Evolutionary conservation across 192 early-diverging fungal genomes (phyloP).

Genomic region (Chytriomyces hyalinus): DNA sequence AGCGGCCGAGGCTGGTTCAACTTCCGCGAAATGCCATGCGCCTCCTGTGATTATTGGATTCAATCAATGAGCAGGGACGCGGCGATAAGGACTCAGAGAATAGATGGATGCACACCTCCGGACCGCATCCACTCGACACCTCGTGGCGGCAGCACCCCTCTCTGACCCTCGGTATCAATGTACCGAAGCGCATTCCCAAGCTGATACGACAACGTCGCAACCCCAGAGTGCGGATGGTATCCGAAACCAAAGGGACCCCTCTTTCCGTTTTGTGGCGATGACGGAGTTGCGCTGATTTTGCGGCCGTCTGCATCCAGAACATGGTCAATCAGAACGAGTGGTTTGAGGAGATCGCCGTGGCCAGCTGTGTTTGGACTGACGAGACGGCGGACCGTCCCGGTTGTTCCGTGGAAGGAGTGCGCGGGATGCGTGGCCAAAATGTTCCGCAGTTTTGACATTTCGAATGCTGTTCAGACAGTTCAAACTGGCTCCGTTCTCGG

Average conservation of each 20-base stretch:
- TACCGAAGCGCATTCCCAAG: not conserved
- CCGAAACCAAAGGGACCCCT: not conserved
- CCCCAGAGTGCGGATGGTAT: conserved; percentile 3
- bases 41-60: not conserved
- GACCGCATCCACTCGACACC: not conserved
- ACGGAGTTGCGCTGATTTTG: too few species aligned
- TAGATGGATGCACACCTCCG: not conserved
- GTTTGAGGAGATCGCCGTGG: not conserved
- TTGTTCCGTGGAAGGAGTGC: not conserved
- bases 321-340: not conserved
- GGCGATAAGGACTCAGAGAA: not conserved
- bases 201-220: not conserved
- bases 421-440: not conserved
- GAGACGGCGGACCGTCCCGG: not conserved
- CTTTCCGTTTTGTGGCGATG: not conserved
- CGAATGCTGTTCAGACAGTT: not conserved
- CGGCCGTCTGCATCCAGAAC: not conserved
- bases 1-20: not conserved
- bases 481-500: not conserved
- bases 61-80: not conserved
- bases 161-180: not conserved
- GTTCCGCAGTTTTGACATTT: not conserved
- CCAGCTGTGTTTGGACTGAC: not conserved
- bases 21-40: not conserved
- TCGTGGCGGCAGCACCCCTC: not conserved